Conservation (phyloP, 2,329 filamentous ascomycete genomes). For the Cordyceps cateniannulata region DNA sequence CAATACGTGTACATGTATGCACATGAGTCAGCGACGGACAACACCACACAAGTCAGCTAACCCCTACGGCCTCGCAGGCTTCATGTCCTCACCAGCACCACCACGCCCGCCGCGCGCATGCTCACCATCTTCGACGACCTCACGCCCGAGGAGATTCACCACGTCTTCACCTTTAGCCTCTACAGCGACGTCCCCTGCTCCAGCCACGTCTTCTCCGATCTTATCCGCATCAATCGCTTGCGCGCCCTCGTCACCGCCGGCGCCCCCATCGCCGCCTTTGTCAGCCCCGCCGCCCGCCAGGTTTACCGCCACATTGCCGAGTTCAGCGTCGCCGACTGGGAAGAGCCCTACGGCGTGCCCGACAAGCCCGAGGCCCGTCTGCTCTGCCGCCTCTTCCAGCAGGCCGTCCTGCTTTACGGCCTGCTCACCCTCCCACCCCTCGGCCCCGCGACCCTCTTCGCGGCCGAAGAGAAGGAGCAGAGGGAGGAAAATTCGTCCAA, state of each 20-base stretch:
- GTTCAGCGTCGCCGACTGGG: background rate
- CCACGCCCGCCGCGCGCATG: background rate
- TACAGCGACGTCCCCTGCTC: constrained; percentile 6
- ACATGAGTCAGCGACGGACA: background rate
- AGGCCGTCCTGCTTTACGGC: constrained; percentile 2
- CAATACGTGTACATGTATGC: constrained; percentile 7
- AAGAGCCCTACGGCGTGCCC: constrained; percentile 3
- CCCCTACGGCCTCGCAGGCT: background rate
- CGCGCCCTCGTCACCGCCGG: constrained; percentile 2
- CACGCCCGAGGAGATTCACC: background rate
- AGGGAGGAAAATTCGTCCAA: background rate
- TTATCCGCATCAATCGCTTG: constrained; percentile 5
- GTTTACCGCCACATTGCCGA: constrained; percentile 3
- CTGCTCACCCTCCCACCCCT: constrained; percentile 5
- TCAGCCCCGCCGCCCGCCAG: constrained; percentile 1
- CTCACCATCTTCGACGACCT: constrained; percentile 5
- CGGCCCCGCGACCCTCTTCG: background rate
- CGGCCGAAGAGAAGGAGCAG: background rate
- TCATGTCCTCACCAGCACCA: constrained; percentile 4
- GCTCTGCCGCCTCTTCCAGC: background rate
- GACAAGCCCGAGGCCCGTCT: constrained; percentile 6
- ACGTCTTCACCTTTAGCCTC: background rate
- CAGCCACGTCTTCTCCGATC: background rate
- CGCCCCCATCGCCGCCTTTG: background rate
- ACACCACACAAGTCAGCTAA: background rate